Percentiles rank a stretch among this genome's conserved stretches.
phyloP scores from a whole-genome alignment of 345 rosid genomes.

The Bretschneidera sinensis region DNA sequence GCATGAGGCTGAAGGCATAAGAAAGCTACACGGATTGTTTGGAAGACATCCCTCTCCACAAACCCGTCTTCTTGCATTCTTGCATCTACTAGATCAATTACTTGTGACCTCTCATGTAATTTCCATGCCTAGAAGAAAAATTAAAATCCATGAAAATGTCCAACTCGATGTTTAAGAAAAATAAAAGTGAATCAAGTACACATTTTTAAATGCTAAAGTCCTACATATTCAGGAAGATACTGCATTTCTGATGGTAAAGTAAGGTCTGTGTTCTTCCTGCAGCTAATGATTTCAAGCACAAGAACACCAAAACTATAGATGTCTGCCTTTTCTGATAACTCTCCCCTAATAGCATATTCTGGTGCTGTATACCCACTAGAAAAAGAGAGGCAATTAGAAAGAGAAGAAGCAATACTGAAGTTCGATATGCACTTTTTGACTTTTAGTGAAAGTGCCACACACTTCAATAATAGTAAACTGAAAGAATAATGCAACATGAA shows the following conservation, averaged over 20 bases:
- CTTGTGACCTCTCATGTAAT: slow-evolving; percentile 34
- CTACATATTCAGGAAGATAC: slow-evolving; percentile 67
- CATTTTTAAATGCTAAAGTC: slow-evolving; percentile 7
- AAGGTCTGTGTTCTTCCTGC: slow-evolving; percentile 60
- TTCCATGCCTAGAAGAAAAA: slow-evolving; percentile 49
- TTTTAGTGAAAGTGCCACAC: too few species aligned
- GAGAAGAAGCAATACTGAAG: background rate
- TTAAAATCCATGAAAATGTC: too few species aligned
- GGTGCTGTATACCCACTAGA: slow-evolving; percentile 72
- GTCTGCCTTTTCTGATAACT: slow-evolving; percentile 66
- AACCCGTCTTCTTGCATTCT: slow-evolving; percentile 32
- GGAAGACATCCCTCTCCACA: slow-evolving; percentile 36
- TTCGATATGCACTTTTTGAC: too few species aligned
- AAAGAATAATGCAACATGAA: too few species aligned
- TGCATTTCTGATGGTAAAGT: slow-evolving; percentile 55
- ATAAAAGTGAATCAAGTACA: background rate
- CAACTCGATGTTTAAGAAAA: too few species aligned
- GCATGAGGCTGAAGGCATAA: slow-evolving; percentile 54
- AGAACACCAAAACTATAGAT: slow-evolving; percentile 71
- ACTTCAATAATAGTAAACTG: too few species aligned
- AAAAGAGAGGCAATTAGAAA: background rate
- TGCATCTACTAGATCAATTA: slow-evolving; percentile 44
- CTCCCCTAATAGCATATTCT: slow-evolving; percentile 64
- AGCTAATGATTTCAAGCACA: slow-evolving; percentile 55
- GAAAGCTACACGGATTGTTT: slow-evolving; percentile 42